Conservation (phyloP, 176 grass and related monocot species). For the Carex myosuroides region DNA sequence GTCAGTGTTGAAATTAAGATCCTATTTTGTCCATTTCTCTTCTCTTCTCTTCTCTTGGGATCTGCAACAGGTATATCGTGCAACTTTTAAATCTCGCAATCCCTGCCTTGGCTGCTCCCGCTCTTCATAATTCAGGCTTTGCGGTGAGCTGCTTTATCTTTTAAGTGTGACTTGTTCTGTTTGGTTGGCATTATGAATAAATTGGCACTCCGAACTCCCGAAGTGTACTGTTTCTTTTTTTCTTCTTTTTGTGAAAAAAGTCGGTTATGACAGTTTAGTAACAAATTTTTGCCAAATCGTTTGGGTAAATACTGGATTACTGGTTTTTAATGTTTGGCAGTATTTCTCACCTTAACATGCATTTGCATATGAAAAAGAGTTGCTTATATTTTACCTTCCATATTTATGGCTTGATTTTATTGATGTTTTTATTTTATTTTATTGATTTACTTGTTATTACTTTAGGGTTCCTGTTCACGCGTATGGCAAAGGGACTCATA, state of each 20-base stretch:
- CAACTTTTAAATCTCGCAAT: constrained; percentile 78
- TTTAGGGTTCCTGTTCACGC: constrained; percentile 78
- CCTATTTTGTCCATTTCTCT: background rate
- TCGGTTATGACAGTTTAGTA: background rate
- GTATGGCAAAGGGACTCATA: constrained; percentile 82
- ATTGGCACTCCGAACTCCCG: background rate
- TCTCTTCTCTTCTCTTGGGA: background rate
- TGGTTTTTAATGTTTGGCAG: background rate
- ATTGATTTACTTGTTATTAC: constrained; percentile 7
- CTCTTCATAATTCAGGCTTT: constrained; percentile 91
- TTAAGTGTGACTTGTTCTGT: background rate
- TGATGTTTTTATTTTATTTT: background rate
- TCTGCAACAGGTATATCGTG: constrained; percentile 63
- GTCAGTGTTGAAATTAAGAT: background rate
- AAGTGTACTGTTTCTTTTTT: background rate
- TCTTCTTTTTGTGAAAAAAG: background rate
- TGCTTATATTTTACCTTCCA: background rate
- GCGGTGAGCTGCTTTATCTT: constrained; percentile 53
- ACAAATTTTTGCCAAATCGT: background rate
- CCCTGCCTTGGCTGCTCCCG: constrained; percentile 67
- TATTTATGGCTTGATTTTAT: background rate
- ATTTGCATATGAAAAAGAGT: background rate
- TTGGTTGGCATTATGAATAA: constrained; percentile 8
- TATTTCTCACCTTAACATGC: background rate
- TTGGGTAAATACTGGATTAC: background rate